Conservation (phyloP, 139 green algal species). For the Chlorella sorokiniana region DNA sequence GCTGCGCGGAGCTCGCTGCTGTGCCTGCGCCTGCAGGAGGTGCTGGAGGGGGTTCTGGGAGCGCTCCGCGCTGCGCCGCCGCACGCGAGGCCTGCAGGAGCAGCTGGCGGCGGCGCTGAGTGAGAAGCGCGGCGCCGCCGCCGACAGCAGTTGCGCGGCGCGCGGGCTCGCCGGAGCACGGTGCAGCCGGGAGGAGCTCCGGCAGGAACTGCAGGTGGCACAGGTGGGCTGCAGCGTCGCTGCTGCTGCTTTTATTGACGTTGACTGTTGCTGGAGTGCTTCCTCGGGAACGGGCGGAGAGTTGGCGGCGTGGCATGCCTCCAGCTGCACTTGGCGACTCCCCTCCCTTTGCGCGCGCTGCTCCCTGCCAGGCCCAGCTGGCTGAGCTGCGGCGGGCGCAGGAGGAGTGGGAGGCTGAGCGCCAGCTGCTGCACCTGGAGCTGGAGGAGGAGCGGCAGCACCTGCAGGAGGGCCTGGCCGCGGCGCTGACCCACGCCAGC, state of each 20-base stretch:
- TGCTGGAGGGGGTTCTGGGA: conserved; percentile 24
- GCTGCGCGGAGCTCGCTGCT: no score
- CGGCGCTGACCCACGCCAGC: conserved; percentile 9
- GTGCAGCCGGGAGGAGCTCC: neutral
- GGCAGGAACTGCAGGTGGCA: neutral
- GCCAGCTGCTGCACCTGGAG: neutral
- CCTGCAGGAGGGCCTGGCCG: conserved; percentile 9
- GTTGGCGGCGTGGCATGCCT: neutral
- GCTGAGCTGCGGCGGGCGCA: neutral
- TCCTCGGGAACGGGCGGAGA: no score
- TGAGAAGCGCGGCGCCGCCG: neutral
- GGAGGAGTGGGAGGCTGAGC: conserved; percentile 15
- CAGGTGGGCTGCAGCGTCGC: neutral
- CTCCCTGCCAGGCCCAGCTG: conserved; percentile 5
- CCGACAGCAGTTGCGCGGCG: neutral
- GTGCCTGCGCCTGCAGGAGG: conserved; percentile 8
- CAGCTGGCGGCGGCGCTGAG: conserved; percentile 10
- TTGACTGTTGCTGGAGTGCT: no score
- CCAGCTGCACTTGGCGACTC: neutral
- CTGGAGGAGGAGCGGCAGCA: conserved; percentile 19
- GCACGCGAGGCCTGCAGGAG: neutral
- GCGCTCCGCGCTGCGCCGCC: neutral
- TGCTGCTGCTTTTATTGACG: neutral
- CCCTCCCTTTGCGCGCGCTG: neutral
- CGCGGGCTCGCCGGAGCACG: neutral